phyloP scores from a whole-genome alignment of 106 monocot species.

The Phalaenopsis aphrodite region DNA sequence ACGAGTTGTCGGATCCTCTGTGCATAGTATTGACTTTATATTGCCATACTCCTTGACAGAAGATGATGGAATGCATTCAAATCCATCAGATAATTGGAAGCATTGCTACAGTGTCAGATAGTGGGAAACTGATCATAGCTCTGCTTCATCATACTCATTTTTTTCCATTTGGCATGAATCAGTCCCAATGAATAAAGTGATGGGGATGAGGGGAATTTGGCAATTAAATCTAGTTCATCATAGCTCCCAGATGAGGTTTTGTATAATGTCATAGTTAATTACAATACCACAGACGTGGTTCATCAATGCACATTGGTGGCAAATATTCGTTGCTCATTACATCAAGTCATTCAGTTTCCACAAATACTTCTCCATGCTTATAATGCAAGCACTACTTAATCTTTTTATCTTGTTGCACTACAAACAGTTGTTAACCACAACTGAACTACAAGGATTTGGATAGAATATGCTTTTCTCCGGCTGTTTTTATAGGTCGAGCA shows the following conservation, averaged over 20 bases:
- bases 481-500: neutral
- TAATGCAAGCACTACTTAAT: neutral
- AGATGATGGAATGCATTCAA: neutral
- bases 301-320: neutral
- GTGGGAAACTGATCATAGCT: neutral
- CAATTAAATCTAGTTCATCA: too few species aligned
- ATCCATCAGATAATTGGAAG: neutral
- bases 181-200: too few species aligned
- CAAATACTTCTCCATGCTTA: neutral
- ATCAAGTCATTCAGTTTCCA: neutral
- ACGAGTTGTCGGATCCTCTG: neutral
- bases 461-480: neutral
- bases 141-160: neutral
- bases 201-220: too few species aligned
- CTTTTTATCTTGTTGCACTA: neutral
- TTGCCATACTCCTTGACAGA: neutral
- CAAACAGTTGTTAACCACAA: neutral
- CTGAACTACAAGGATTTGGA: neutral
- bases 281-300: too few species aligned
- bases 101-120: neutral
- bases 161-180: too few species aligned
- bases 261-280: too few species aligned
- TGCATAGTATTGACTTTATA: neutral
- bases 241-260: too few species aligned
- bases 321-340: neutral